These are phyloP conservation scores for Primulina huaijiensis DNA, from an alignment of 257 asterid species.

Conservation along the genomic window DNA sequence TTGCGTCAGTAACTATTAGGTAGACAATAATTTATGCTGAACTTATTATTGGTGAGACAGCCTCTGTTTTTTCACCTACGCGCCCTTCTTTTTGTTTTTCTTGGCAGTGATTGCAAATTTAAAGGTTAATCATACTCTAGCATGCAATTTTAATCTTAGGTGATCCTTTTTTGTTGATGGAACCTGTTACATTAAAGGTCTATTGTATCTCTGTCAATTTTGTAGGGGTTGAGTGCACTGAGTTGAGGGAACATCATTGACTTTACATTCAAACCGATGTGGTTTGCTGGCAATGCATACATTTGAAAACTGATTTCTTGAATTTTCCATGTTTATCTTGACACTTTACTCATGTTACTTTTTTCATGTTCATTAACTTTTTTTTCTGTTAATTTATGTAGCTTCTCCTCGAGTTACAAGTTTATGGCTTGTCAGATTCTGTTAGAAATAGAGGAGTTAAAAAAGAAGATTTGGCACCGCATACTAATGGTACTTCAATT, in stretches of 20 bases:
- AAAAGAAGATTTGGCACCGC: slow-evolving; percentile 46
- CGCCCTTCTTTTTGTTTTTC: slow-evolving; percentile 4
- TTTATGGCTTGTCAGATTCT: slow-evolving; percentile 87
- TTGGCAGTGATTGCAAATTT: background rate
- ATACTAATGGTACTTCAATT: slow-evolving; percentile 52
- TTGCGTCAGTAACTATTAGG: slow-evolving; percentile 17
- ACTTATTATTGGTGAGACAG: too few species aligned
- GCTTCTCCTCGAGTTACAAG: slow-evolving; percentile 93
- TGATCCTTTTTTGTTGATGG: too few species aligned
- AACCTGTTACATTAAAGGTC: too few species aligned
- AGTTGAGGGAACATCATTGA: background rate
- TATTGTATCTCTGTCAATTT: too few species aligned
- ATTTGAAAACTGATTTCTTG: slow-evolving; percentile 1
- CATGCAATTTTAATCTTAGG: too few species aligned
- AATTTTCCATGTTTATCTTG: slow-evolving; percentile 20
- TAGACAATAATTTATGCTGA: background rate
- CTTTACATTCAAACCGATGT: slow-evolving; percentile 10
- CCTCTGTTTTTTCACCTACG: too few species aligned
- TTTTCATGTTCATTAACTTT: slow-evolving; percentile 20
- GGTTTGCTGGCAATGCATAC: slow-evolving; percentile 11
- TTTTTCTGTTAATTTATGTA: slow-evolving; percentile 38
- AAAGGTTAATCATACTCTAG: too few species aligned
- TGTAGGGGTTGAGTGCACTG: background rate
- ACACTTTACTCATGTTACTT: slow-evolving; percentile 15
- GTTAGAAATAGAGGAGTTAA: slow-evolving; percentile 50